Base-by-base conservation (phyloP, 1,139 yeast species). In the Suhomyces panamericanus region DNA sequence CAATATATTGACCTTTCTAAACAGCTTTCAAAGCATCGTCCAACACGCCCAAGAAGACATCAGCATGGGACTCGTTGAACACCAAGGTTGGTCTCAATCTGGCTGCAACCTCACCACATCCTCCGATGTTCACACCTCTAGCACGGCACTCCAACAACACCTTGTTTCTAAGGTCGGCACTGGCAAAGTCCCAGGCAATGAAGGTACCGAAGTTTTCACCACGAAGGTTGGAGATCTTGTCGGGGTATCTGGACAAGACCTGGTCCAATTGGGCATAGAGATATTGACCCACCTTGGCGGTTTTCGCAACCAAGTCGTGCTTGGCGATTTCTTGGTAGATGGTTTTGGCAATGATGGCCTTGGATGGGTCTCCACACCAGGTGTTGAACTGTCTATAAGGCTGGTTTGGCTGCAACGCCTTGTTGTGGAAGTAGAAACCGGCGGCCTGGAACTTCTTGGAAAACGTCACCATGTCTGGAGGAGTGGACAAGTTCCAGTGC, bases 301-400 rank as follows among this genome's bases (percentile, higher is more conserved):
- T 77, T 44, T 73, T 73, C 10, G 66, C 64, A 39, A 80, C 75
- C 54, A 85, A 72, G 49, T 76, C 73, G 47, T 82, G 64, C 53
- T 75, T 73, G 15, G 62, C 59, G 45, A 84, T 73, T 59, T 84
- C 86, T 57, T 80, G 70, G 51, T 78, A 80, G 53, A 85, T 83
- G 47, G 85, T 74, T 56, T 79, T 80, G 36, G 87, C 86, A 51
- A 82, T 66, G 44, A 81, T 67, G 64, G 83, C 81, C 66, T 79
- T 79, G 30, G 85, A 80, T 60, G 90, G 88, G 61, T 85, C 90
- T 58, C 90, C 91, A 67, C 89, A 84, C 91, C 91, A 85, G 50
- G 91, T 85, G 76, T 85, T 85, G 72, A 85, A 85, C 63, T 84
- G 90, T 69, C 90, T 78, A 68, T 80, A 84, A 10, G 90, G 80